Percentiles rank a stretch among this genome's conserved stretches.
Evolutionary conservation across 1,139 yeast genomes (phyloP).

Genomic region (Suhomyces coccinellae): DNA sequence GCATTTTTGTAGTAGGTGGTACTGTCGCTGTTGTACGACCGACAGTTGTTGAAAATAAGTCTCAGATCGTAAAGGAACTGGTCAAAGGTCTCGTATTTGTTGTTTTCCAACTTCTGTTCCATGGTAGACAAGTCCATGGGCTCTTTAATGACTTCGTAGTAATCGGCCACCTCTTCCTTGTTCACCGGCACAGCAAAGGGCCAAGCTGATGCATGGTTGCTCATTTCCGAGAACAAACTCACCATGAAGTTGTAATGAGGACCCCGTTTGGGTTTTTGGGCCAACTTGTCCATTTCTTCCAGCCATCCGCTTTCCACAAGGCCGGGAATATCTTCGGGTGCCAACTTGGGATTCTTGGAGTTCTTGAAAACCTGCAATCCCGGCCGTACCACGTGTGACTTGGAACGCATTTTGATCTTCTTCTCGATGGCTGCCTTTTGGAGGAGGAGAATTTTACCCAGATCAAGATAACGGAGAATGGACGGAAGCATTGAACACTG

Average conservation of each 20-base stretch:
- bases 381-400: conserved; percentile 76
- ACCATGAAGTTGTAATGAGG: conserved; percentile 96
- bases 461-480: conserved; percentile 78
- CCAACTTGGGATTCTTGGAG: conserved; percentile 41
- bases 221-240: conserved; percentile 80
- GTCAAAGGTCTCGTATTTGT: conserved; percentile 86
- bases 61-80: conserved; percentile 88
- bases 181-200: conserved; percentile 94
- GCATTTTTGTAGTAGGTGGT: conserved; percentile 92
- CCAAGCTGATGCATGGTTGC: conserved; percentile 98
- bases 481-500: conserved; percentile 93
- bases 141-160: conserved; percentile 92
- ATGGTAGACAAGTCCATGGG: conserved; percentile 98
- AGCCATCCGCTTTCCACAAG: conserved; percentile 95
- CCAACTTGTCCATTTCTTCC: conserved; percentile 95
- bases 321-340: conserved; percentile 84
- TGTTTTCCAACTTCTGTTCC: conserved; percentile 91
- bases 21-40: conserved; percentile 83
- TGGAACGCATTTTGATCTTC: conserved; percentile 77
- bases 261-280: conserved; percentile 91
- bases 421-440: conserved; percentile 91
- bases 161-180: conserved; percentile 92
- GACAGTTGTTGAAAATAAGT: conserved; percentile 84
- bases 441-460: conserved; percentile 76
- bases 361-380: conserved; percentile 77